A percentile compares a stretch with the other conserved stretches of the same genome.
These are phyloP conservation scores for Fusarium sororula DNA, from an alignment of 2,329 filamentous ascomycete species.

Conservation along the genomic window DNA sequence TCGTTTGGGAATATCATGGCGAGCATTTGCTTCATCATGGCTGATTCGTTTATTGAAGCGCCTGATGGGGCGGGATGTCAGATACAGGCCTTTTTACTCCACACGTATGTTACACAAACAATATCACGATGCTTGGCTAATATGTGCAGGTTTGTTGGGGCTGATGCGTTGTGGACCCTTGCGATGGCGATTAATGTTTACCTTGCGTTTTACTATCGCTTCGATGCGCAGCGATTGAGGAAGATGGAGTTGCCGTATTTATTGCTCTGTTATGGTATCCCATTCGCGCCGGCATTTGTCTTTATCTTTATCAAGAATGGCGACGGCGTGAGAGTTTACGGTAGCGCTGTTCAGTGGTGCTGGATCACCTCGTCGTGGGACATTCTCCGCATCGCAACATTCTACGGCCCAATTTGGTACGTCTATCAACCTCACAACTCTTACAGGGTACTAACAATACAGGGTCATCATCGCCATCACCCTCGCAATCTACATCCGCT, in stretches of 20 bases:
- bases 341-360: background rate
- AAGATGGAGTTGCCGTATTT: background rate
- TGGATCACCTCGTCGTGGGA: background rate
- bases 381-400: background rate
- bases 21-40: slow-evolving; percentile 12
- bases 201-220: slow-evolving; percentile 1
- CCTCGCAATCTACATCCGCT: background rate
- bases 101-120: background rate
- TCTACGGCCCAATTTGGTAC: slow-evolving; percentile 7
- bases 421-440: rapidly evolving
- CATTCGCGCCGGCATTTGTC: background rate
- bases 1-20: slow-evolving; percentile 9
- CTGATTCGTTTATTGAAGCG: background rate
- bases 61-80: background rate
- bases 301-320: background rate
- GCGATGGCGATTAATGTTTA: slow-evolving; percentile 16
- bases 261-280: background rate
- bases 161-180: slow-evolving; percentile 2
- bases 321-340: background rate
- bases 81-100: background rate
- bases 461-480: background rate
- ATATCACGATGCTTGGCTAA: background rate
- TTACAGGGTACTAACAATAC: rapidly evolving
- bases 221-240: background rate
- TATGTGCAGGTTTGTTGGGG: background rate